A percentile compares a stretch with the other conserved stretches of the same genome.
Conservation (phyloP, 371 early-diverging fungal species). For the Choanephora cucurbitarum region DNA sequence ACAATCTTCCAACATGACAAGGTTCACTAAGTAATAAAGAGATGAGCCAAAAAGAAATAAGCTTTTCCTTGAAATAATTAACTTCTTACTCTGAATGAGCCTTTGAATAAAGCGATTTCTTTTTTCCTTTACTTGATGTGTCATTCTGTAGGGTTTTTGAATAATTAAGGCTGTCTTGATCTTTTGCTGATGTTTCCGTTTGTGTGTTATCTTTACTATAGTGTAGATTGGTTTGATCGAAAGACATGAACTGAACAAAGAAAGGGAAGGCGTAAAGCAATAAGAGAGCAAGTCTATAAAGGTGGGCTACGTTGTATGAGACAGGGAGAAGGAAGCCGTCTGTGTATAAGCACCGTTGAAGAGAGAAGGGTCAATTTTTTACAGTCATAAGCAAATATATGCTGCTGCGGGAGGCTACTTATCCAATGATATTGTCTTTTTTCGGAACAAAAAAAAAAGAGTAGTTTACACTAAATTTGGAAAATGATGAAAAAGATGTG, state of each 20-base stretch:
- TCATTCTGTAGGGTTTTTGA: constrained; percentile 11
- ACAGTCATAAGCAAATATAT: neutral
- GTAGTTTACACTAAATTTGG: too few species aligned
- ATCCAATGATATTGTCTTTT: too few species aligned
- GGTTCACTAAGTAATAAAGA: constrained; percentile 18
- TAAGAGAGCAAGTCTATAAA: too few species aligned
- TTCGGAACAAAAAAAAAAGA: too few species aligned
- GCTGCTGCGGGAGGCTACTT: too few species aligned
- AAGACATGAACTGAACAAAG: constrained; percentile 38
- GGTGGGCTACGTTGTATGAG: too few species aligned
- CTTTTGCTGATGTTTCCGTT: constrained; percentile 7
- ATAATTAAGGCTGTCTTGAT: constrained; percentile 1
- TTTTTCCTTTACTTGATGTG: constrained; percentile 16
- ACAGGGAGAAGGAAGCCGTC: too few species aligned
- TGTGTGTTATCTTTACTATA: constrained; percentile 8
- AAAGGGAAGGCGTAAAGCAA: neutral
- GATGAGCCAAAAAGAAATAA: constrained; percentile 1
- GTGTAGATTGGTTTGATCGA: constrained; percentile 21
- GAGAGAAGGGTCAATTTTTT: neutral
- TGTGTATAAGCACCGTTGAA: too few species aligned
- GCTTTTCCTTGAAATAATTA: neutral
- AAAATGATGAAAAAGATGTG: too few species aligned
- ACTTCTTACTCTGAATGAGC: constrained; percentile 19
- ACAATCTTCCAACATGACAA: constrained; percentile 41
- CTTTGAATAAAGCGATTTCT: constrained; percentile 15